Evolutionary conservation across 139 green algal genomes (phyloP).

Genomic region (Closterium sp.): DNA sequence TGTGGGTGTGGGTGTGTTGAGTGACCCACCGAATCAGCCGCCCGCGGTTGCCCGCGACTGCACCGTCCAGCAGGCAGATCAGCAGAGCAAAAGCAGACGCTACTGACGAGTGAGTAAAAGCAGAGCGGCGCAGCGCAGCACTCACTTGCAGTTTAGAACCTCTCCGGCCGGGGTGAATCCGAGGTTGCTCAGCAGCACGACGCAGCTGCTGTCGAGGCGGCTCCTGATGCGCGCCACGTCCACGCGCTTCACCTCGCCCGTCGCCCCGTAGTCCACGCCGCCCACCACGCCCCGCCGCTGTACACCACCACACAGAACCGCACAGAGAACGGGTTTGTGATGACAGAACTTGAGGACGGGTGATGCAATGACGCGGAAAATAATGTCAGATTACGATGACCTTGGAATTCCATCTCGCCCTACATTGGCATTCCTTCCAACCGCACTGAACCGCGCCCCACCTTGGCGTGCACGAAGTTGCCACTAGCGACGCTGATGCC

Average conservation of each 20-base stretch:
- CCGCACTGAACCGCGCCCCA: not conserved
- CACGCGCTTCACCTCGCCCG: slow-evolving; percentile 83
- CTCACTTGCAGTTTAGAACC: slow-evolving; percentile 88
- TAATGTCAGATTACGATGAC: not conserved
- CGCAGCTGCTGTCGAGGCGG: slow-evolving; percentile 77
- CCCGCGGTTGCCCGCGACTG: not conserved
- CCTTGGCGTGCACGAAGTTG: slow-evolving; percentile 89
- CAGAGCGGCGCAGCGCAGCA: not conserved
- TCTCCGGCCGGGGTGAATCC: slow-evolving; percentile 76
- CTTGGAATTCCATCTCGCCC: not conserved
- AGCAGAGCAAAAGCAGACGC: too few relatives aligned
- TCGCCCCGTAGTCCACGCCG: slow-evolving; percentile 86
- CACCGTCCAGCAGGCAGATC: slow-evolving; percentile 66
- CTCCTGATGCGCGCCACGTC: slow-evolving; percentile 69
- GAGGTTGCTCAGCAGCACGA: slow-evolving; percentile 95
- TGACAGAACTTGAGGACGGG: not conserved
- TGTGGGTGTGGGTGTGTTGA: too few relatives aligned
- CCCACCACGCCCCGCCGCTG: slow-evolving; percentile 79
- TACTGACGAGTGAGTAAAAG: too few relatives aligned
- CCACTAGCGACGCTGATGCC: slow-evolving; percentile 66
- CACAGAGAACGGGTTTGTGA: not conserved
- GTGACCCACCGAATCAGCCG: slow-evolving; percentile 3
- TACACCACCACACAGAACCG: not conserved
- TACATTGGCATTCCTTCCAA: too few relatives aligned
- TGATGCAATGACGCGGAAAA: not conserved